Base-by-base conservation (phyloP, 2,329 filamentous ascomycete genomes). In the Diaporthe velutina region DNA sequence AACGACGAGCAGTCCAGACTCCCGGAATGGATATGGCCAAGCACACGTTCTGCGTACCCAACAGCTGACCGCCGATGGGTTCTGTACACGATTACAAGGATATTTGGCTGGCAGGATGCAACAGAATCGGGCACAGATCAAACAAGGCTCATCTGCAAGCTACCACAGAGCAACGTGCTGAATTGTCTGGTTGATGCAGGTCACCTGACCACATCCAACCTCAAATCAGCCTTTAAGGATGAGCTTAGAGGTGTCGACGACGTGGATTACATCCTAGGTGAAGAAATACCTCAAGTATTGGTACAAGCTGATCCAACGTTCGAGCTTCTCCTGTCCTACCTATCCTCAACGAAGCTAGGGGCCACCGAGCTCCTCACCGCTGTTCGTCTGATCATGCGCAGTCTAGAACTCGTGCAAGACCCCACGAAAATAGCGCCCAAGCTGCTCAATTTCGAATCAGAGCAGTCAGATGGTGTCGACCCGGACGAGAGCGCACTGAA, bases 291-390 rank as follows among this genome's bases (percentile, higher is more conserved):
- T 30, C 83, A 87, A 58, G 86, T 92, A 58, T 84, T 95, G 50
- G 88, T 89, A 0, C 87, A 92, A 66, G 86, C 92, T n/a, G 93
- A 95, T 78, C 89, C 91, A 3, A 91, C 91, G 45, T 88, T 95
- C 81, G 90, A 92, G 68, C 85, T 95, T 3, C 86, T 95, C 52
- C 87, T 92, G 57, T 89, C 88, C 73, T 90, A 94, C 74, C 85
- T 96, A 9, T 89, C 90, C 52, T 88, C 89, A 8, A 93, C 93
- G 10, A 90, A 91, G 78, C 87, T 95, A 25, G 90, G 91, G 4
- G 86, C 93, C 54, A 84, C 88, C 4, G 93, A 95, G 80, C 86
- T 95, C 8, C 87, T 95, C 2, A 85, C 92, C 73, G 90, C 91
- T 5, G 89, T 95, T 70, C 89, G 91, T 71, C 84, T 90, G 2